Base-by-base conservation (phyloP, 176 grass and related monocot species). In the Musa troglodytarum region DNA sequence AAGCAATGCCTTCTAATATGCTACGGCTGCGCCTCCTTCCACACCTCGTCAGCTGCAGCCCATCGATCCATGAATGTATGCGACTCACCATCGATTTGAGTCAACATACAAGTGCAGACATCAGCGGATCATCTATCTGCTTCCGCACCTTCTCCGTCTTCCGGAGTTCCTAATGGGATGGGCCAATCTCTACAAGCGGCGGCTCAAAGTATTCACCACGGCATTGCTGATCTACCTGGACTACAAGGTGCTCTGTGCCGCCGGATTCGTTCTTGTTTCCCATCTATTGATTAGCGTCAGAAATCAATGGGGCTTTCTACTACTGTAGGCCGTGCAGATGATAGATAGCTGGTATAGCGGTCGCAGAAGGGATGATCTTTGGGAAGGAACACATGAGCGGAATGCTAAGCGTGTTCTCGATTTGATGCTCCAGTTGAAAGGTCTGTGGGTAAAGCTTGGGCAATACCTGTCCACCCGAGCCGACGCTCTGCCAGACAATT, bases 391-490 rank as follows among this genome's bases (percentile, higher is more conserved):
- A 9, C 95, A 99, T 10, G 66, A 87, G 59, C 81, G 95, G 65
- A 99, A 99, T 83, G 95, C 95, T 68, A 89, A 69, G 6, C 90
- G 88, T 71, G 84, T 99, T 71, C 86, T 94, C 68, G 94, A 88
- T 73, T 80, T 99, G 65, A 99, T 99, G 86, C 86, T 94, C 52
- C 88, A 99, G 69, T 51, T 94, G 51, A 88, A 99, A 85, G 95
- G 95, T 69, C 83, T 99, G 65, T 99, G 95, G 90, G 95, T 99
- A 50, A 99, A 99, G 65, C 62, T 99, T 71, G 90, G 95, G 11
- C 95, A 99, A 56, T 99, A 99, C 91, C 72, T 99, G 28, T 99
- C 95, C 68, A 99, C 95, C n/a, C 86, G 95, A 86, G 90, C 91
- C 23, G 95, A 99, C 81, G 91, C 94, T 9, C 88, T 94, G 78